A percentile compares a stretch with the other conserved stretches of the same genome.
Evolutionary conservation across 345 rosid genomes (phyloP).

Genomic region (Atalantia buxifolia): DNA sequence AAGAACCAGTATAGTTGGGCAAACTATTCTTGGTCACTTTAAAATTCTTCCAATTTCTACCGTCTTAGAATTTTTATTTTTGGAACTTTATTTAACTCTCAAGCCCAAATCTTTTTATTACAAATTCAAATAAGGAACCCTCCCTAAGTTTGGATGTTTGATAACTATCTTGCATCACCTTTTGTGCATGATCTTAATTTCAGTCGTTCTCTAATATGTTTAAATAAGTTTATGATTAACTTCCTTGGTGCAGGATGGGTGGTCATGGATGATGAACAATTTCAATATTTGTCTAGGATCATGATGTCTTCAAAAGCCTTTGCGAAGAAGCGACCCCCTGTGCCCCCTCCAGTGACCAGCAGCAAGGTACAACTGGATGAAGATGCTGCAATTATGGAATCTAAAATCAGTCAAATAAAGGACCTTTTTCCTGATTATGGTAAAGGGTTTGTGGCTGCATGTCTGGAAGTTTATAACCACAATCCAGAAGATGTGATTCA

Average conservation of each 20-base stretch:
- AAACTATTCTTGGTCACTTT: too few species aligned
- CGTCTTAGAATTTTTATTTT: background rate
- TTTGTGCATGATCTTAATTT: constrained; percentile 1
- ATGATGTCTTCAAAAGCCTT: constrained; percentile 30
- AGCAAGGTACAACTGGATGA: constrained; percentile 52
- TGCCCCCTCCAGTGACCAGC: constrained; percentile 28
- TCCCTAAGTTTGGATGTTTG: background rate
- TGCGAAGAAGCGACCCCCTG: constrained; percentile 30
- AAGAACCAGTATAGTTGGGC: too few species aligned
- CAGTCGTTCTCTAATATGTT: background rate
- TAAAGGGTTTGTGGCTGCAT: constrained; percentile 70
- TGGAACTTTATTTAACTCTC: background rate
- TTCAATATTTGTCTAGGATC: constrained; percentile 73
- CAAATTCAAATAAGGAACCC: background rate
- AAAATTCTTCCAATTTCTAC: too few species aligned
- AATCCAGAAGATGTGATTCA: constrained; percentile 95
- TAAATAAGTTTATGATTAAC: background rate
- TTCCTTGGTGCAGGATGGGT: constrained; percentile 70
- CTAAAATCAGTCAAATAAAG: constrained; percentile 85
- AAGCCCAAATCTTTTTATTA: background rate
- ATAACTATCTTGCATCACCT: background rate
- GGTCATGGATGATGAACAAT: constrained; percentile 70
- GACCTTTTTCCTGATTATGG: constrained; percentile 93
- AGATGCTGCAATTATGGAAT: constrained; percentile 64
- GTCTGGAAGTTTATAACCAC: constrained; percentile 87